A percentile compares a stretch with the other conserved stretches of the same genome.
Evolutionary conservation across 225 moss, liverwort and hornwort genomes (phyloP).

Genomic region (Polytrichum formosum): DNA sequence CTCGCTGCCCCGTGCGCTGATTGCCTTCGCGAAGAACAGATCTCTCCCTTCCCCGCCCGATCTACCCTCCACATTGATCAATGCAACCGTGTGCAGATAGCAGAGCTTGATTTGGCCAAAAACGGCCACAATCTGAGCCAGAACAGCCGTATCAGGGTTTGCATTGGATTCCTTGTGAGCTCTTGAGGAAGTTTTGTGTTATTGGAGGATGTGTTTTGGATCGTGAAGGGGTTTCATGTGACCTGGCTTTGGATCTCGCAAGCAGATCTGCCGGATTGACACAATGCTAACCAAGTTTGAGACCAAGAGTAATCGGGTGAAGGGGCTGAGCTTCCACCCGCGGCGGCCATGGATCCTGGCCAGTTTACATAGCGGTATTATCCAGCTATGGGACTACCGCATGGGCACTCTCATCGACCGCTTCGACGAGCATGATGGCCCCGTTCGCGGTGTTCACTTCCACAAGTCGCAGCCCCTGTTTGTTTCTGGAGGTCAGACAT

Average conservation of each 20-base stretch:
- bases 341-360: constrained; percentile 98
- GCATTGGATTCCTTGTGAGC: no score
- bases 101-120: no score
- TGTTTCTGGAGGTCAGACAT: constrained; percentile 87
- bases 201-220: no score
- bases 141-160: no score
- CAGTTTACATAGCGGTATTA: constrained; percentile 95
- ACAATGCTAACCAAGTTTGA: constrained; percentile 98
- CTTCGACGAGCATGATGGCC: constrained; percentile 98
- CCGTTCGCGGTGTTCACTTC: constrained; percentile 95
- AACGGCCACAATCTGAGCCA: no score
- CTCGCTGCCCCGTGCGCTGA: no score
- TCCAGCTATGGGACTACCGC: constrained; percentile 98
- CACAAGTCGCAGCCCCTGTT: constrained; percentile 98
- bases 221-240: constrained; percentile 1
- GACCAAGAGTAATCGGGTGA: constrained; percentile 99
- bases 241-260: constrained; percentile 14
- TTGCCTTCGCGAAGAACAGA: no score
- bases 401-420: constrained; percentile 99
- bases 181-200: no score
- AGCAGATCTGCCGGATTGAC: constrained; percentile 20
- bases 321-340: constrained; percentile 98
- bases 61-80: no score
- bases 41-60: no score
- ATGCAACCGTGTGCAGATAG: no score